Evolutionary conservation across 2,329 filamentous ascomycete genomes (phyloP), one percentile per base, ranked within the genome.

Genomic region (Trichoderma lentiforme): DNA sequence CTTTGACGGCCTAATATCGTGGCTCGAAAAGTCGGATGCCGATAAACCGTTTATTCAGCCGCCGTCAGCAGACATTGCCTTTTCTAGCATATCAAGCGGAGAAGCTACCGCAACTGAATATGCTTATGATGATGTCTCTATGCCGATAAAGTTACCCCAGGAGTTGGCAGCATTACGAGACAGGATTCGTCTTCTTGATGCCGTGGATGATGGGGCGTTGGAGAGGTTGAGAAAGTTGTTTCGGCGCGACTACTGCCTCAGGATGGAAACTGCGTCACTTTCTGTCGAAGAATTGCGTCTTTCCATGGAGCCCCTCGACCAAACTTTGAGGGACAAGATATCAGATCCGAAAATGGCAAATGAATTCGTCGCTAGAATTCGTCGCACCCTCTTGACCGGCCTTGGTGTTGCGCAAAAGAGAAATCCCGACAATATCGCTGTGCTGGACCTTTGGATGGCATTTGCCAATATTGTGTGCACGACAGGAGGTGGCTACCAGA

Each of bases 1-100:
- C 1, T 66, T 81, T 24, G 77, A 78, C n/a, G 76, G 66, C 56
- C 79, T 79, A 70, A 75, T 80, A 14, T 65, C 73, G 21, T 79
- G 79, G 78, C 73, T 80, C n/a, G 73, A 76, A 53, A 75, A 73
- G 58, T 75, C 75, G 3, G 75, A 77, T 21, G 72, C 74, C 12
- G 74, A 74, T 60, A 75, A 75, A 51, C 72, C 76, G 5, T 77
- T 73, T 66, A 72, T 76, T 30, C 63, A 61, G 15, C 72, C 57
- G 4, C 57, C 72, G 5, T 70, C 73, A 7, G 73, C 73, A 6
- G 61, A 70, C 26, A 14, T 39, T 12, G 15, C 36, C 21, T 28
- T n/a, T 24, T 34, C 57, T 39, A 69, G 26, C 26, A 15, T 61
- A 18, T 61, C 57, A 14, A 57, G 6, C 3, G 57, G 28, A 30